phyloP scores from a whole-genome alignment of 2,329 filamentous ascomycete genomes.

The Trichoderma simmonsii region DNA sequence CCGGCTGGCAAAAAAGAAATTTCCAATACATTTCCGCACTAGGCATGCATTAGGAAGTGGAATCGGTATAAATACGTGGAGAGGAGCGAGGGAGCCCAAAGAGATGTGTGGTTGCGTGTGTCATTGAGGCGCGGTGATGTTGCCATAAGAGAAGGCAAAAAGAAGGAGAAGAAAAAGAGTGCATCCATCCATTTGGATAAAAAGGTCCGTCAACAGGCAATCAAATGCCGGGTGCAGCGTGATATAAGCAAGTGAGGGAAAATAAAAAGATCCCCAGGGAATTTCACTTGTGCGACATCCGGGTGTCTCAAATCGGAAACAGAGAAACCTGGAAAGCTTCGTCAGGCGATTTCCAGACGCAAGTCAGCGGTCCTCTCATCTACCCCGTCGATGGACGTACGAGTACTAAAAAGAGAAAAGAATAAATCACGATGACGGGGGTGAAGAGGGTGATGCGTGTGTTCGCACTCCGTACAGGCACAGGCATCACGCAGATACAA shows the following conservation, averaged over 20 bases:
- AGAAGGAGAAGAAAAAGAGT: neutral
- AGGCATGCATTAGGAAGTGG: slow-evolving; percentile 17
- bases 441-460: neutral
- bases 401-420: neutral
- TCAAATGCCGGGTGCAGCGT: neutral
- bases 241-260: neutral
- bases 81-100: neutral
- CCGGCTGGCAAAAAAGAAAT: slow-evolving; percentile 8
- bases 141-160: neutral
- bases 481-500: neutral
- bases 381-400: neutral
- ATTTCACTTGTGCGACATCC: neutral
- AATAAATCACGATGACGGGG: neutral
- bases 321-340: neutral
- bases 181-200: neutral
- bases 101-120: neutral
- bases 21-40: slow-evolving; percentile 19
- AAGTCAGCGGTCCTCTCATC: neutral
- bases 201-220: neutral
- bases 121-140: neutral
- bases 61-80: slow-evolving; percentile 2
- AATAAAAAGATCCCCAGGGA: neutral
- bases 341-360: slow-evolving; percentile 1
- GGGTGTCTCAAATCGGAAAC: slow-evolving; percentile 9
- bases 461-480: neutral